Percentiles rank a stretch among this genome's conserved stretches.
Conservation (phyloP, 1,284 basidiomycete species). For the Pseudozyma pruni region DNA sequence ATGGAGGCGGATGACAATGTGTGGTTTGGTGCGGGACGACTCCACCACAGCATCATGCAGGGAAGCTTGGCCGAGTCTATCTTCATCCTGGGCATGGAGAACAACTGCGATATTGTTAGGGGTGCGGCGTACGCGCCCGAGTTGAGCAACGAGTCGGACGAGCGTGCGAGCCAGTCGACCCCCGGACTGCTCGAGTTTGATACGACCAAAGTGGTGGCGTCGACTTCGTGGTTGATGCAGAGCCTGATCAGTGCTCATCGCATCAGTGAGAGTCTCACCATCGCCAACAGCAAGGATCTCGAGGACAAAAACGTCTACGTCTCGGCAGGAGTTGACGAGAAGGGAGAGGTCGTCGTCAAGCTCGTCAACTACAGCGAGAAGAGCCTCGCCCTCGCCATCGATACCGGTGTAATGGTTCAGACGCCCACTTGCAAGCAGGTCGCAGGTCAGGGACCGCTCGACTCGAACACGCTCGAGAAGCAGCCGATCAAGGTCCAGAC, state of each 20-base stretch:
- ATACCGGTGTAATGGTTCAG: neutral
- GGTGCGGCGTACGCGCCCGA: slow-evolving; percentile 78
- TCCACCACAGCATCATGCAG: slow-evolving; percentile 73
- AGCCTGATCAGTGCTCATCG: slow-evolving; percentile 69
- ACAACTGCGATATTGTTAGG: slow-evolving; percentile 73
- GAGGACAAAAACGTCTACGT: slow-evolving; percentile 33
- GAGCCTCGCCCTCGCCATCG: slow-evolving; percentile 7
- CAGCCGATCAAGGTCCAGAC: slow-evolving; percentile 15
- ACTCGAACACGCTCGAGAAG: slow-evolving; percentile 43
- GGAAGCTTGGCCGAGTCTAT: slow-evolving; percentile 74
- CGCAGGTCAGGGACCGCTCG: slow-evolving; percentile 30
- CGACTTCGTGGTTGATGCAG: slow-evolving; percentile 77
- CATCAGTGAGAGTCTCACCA: slow-evolving; percentile 31
- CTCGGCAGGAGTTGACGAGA: slow-evolving; percentile 30
- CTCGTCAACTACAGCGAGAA: slow-evolving; percentile 48
- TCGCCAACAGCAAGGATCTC: slow-evolving; percentile 33
- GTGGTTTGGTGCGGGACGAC: slow-evolving; percentile 73
- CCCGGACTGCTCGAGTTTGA: slow-evolving; percentile 77
- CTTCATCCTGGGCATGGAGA: slow-evolving; percentile 79
- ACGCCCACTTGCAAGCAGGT: slow-evolving; percentile 13
- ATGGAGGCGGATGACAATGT: slow-evolving; percentile 70
- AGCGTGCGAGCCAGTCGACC: slow-evolving; percentile 71
- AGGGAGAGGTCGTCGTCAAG: slow-evolving; percentile 37
- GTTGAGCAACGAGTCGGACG: slow-evolving; percentile 68
- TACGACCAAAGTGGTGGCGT: slow-evolving; percentile 64